phyloP scores from a whole-genome alignment of 2,329 filamentous ascomycete genomes.

The Esteya vermicola region DNA sequence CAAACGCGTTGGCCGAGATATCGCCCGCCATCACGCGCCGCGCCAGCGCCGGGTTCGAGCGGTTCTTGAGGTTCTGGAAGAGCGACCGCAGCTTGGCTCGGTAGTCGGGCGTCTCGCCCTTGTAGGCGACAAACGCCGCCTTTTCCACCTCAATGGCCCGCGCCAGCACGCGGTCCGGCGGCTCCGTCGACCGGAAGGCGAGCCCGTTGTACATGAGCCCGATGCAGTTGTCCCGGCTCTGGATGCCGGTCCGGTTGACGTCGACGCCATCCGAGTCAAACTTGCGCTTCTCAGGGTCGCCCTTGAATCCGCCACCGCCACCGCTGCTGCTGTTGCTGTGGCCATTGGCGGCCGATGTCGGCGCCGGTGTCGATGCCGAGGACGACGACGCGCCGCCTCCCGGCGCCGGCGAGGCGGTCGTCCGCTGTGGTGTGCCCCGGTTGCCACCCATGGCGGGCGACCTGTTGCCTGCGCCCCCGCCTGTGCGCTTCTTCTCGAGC shows the following conservation, averaged over 20 bases:
- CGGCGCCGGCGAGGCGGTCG: conserved; percentile 27
- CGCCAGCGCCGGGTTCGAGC: conserved; percentile 67
- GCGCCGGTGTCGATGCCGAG: conserved; percentile 28
- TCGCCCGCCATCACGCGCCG: conserved; percentile 60
- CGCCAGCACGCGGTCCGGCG: conserved; percentile 56
- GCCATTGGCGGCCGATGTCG: conserved; percentile 21
- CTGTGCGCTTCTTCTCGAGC: conserved; percentile 35
- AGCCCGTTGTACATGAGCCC: conserved; percentile 91
- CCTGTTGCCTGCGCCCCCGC: conserved; percentile 16
- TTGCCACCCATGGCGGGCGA: conserved; percentile 24
- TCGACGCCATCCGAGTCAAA: conserved; percentile 73
- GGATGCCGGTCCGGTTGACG: conserved; percentile 58
- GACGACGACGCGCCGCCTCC: conserved; percentile 28
- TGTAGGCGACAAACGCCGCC: conserved; percentile 56
- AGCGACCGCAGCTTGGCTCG: conserved; percentile 81
- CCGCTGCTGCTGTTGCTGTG: conserved; percentile 21
- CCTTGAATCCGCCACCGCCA: conserved; percentile 42
- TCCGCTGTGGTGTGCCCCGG: conserved; percentile 15
- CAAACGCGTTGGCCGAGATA: conserved; percentile 59
- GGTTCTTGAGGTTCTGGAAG: conserved; percentile 90
- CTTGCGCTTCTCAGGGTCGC: conserved; percentile 64
- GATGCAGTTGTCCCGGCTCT: conserved; percentile 69
- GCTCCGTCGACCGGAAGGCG: conserved; percentile 53
- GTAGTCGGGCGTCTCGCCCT: conserved; percentile 62
- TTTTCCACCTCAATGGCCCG: conserved; percentile 70